These are phyloP conservation scores for Candida ascalaphidarum DNA, from an alignment of 805 yeast species.

Conservation along the genomic window DNA sequence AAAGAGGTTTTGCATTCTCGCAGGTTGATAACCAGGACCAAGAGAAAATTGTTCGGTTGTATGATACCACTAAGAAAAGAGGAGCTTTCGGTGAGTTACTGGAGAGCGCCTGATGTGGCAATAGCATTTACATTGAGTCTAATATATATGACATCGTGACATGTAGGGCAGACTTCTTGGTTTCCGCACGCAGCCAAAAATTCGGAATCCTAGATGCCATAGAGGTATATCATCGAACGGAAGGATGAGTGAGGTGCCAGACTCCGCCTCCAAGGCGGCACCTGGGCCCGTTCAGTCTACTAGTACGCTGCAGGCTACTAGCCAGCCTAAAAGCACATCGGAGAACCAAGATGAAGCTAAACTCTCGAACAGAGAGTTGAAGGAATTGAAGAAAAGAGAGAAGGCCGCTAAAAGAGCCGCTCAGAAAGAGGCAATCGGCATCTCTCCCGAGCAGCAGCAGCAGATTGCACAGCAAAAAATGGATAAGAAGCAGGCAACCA, in stretches of 20 bases:
- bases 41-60: conserved; percentile 83
- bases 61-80: conserved; percentile 84
- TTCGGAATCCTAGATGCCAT: too few relatives aligned
- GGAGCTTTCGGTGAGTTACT: conserved; percentile 56
- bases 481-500: conserved; percentile 32
- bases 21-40: conserved; percentile 89
- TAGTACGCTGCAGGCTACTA: too few relatives aligned
- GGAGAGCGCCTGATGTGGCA: conserved; percentile 9
- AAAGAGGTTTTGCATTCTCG: conserved; percentile 96
- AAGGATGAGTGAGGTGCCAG: too few relatives aligned
- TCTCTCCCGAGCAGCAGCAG: conserved; percentile 37
- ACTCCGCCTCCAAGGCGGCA: too few relatives aligned
- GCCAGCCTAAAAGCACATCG: too few relatives aligned
- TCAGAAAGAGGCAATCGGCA: conserved; percentile 61
- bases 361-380: conserved; percentile 71
- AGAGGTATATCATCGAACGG: too few relatives aligned
- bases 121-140: not conserved
- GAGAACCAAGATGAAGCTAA: too few relatives aligned
- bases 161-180: too few relatives aligned
- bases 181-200: too few relatives aligned
- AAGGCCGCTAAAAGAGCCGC: conserved; percentile 93
- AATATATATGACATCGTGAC: too few relatives aligned
- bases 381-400: conserved; percentile 80
- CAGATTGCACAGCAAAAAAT: conserved; percentile 33
- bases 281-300: too few relatives aligned